phyloP scores from a whole-genome alignment of 768 basidiomycete species.

The Melanogaster broomeanus region DNA sequence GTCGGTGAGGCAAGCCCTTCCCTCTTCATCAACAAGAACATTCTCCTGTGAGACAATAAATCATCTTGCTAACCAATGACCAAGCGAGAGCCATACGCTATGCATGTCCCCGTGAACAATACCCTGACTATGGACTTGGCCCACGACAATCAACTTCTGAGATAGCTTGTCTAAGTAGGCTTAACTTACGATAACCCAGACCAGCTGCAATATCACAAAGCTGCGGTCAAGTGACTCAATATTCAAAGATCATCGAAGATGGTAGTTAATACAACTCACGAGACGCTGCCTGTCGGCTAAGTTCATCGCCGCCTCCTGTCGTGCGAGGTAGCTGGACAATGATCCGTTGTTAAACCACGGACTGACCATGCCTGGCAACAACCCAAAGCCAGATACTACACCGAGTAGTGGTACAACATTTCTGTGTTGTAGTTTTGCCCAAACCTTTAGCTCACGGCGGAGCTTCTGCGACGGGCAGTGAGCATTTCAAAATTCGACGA shows the following conservation, averaged over 20 bases:
- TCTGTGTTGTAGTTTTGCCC: slow-evolving; percentile 12
- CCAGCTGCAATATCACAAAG: too few species aligned
- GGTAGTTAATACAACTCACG: slow-evolving; percentile 9
- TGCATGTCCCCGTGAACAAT: slow-evolving; percentile 40
- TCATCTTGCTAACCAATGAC: neutral
- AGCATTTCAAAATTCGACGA: neutral
- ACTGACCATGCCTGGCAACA: slow-evolving; percentile 31
- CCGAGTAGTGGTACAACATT: slow-evolving; percentile 36
- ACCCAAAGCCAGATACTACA: slow-evolving; percentile 30
- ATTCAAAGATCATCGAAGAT: neutral
- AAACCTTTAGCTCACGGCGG: slow-evolving; percentile 29
- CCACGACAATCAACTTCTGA: too few species aligned
- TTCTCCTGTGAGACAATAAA: slow-evolving; percentile 30
- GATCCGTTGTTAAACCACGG: slow-evolving; percentile 34
- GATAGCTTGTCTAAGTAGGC: too few species aligned
- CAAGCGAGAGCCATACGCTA: slow-evolving; percentile 24
- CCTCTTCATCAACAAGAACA: slow-evolving; percentile 42
- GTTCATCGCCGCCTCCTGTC: neutral
- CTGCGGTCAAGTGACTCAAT: slow-evolving; percentile 4
- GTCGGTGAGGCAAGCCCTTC: slow-evolving; percentile 47
- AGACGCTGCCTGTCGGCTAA: slow-evolving; percentile 3
- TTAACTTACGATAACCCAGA: too few species aligned
- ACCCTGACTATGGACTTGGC: slow-evolving; percentile 14
- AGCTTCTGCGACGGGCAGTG: slow-evolving; percentile 16
- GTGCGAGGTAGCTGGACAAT: slow-evolving; percentile 21